Evolutionary conservation across 768 basidiomycete genomes (phyloP), one percentile per base, ranked within the genome.

Genomic region (Sporobolomyces pararoseus): DNA sequence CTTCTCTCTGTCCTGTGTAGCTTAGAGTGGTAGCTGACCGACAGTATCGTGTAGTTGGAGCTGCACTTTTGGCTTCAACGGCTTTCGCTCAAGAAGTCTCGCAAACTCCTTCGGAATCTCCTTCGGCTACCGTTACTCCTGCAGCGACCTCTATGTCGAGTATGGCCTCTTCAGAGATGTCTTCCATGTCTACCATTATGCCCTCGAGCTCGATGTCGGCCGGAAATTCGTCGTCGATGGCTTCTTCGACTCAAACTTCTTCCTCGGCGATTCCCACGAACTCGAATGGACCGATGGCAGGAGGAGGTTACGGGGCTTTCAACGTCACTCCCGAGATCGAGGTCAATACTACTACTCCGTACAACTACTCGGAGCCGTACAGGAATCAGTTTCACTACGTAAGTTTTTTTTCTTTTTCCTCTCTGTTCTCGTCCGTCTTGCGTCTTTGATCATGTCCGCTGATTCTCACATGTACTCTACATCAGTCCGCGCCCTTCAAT

Each of bases 351-450:
- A 39, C 67, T 13, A 53, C 74, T 16, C 39, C 69, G n/a, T 76
- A 74, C 23, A 70, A 78, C 55, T 79, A 79, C 60, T 63, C 63
- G 9, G 78, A 77, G 3, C 54, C 66, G 23, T 54, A 70, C 9
- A 68, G 78, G 14, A 77, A 77, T 13, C 75, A 77, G 31, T 74
- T 75, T 21, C 78, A 79, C 59, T 77, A 75, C 60, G 75, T 75
- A 1, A 77, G 77, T 42, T 77, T 77, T 6, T 60, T 65, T 17
- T 42, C 39, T 9, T 42, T 42, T 42, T 9, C 17, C 39, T 17
- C 39, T 9, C 10, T 9, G 39, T 9, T 9, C 17, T 42, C 39
- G 39, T 9, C 10, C 10, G 17, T 9, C 9, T 9, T 9, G 39
- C 39, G 39, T 42, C 10, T 9, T 17, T 42, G 39, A 42, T 42